Conservation (phyloP, 176 grass and related monocot species). For the Tillandsia fasciculata region DNA sequence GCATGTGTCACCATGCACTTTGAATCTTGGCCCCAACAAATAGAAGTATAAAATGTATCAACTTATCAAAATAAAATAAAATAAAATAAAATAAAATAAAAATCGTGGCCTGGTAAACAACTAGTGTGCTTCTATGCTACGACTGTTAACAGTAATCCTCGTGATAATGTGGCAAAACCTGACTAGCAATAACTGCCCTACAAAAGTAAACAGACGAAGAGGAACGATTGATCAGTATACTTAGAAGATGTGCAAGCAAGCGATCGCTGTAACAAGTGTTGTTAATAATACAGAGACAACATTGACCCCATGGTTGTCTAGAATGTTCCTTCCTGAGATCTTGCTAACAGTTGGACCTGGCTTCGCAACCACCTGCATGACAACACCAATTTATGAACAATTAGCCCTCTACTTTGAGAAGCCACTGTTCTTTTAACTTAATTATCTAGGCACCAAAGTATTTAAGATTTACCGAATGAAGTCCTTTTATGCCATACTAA, state of each 20-base stretch:
- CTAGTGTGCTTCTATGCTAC: background rate
- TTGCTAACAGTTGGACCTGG: constrained; percentile 45
- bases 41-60: background rate
- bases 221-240: background rate
- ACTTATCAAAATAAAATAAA: background rate
- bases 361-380: constrained; percentile 60
- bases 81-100: background rate
- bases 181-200: background rate
- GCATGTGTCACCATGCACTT: background rate
- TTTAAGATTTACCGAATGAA: background rate
- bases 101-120: background rate
- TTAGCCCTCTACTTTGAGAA: constrained; percentile 2
- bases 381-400: constrained; percentile 6
- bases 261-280: constrained; percentile 39
- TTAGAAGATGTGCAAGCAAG: constrained; percentile 63
- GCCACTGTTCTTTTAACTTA: background rate
- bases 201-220: background rate
- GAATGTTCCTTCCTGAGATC: constrained; percentile 75
- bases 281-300: constrained; percentile 60
- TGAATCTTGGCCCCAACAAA: background rate
- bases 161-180: background rate
- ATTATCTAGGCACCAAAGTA: background rate
- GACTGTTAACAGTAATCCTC: background rate
- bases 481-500: background rate
- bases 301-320: constrained; percentile 87